These are phyloP conservation scores for Luvunga scandens DNA, from an alignment of 345 rosid species.

Conservation along the genomic window DNA sequence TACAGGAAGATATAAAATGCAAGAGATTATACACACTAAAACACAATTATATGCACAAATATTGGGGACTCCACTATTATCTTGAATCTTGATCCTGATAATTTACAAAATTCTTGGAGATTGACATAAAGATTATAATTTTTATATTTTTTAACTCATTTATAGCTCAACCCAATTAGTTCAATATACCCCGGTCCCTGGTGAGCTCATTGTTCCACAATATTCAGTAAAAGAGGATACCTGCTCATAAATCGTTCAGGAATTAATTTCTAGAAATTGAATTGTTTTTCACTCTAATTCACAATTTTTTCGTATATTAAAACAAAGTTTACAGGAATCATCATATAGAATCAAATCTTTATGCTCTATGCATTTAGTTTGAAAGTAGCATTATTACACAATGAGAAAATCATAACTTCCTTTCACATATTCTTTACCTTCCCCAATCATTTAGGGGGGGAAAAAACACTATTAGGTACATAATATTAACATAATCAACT, in stretches of 20 bases:
- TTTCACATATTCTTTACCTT: background rate
- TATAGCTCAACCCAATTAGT: background rate
- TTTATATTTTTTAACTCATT: background rate
- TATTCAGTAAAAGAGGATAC: background rate
- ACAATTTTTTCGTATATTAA: background rate
- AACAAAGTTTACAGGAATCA: background rate
- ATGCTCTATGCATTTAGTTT: background rate
- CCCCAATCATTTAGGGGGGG: background rate
- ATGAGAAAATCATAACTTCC: background rate
- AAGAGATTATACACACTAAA: too few relatives aligned
- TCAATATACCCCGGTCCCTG: background rate
- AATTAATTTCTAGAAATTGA: background rate
- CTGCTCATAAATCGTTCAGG: background rate
- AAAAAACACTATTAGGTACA: background rate
- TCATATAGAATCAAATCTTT: background rate
- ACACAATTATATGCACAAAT: too few relatives aligned
- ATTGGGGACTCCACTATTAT: too few relatives aligned
- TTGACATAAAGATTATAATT: too few relatives aligned
- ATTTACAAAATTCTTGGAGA: too few relatives aligned
- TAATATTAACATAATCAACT: background rate
- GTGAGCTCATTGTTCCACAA: background rate
- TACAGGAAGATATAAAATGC: too few relatives aligned
- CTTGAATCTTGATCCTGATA: too few relatives aligned
- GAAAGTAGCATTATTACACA: slow-evolving; percentile 1
- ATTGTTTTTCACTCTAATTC: background rate